A percentile compares a stretch with the other conserved stretches of the same genome.
Conservation (phyloP, 1,139 yeast genomes). For the Barnettozyma hawaiiensis region DNA sequence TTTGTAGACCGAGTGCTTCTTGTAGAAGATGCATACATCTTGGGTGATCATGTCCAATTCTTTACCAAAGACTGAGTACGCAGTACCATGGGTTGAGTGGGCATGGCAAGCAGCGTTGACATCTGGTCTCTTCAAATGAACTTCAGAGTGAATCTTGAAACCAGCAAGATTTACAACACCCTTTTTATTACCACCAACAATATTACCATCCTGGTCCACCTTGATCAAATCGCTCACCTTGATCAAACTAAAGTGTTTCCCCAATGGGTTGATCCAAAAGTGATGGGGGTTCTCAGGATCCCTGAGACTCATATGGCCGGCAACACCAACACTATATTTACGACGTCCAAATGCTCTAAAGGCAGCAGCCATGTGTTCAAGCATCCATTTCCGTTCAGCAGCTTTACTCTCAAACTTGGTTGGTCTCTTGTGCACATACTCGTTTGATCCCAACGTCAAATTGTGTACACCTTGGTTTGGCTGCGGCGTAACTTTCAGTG, state of each 20-base stretch:
- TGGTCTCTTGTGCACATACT: constrained; percentile 40
- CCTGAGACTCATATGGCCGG: constrained; percentile 76
- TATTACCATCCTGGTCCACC: constrained; percentile 65
- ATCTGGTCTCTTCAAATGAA: constrained; percentile 74
- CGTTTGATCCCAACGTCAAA: constrained; percentile 18
- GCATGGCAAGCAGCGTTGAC: constrained; percentile 80
- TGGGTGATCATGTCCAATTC: constrained; percentile 77
- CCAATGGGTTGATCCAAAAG: constrained; percentile 79
- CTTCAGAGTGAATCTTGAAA: constrained; percentile 70
- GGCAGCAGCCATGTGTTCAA: constrained; percentile 78
- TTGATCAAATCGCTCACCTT: constrained; percentile 73
- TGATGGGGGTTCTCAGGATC: constrained; percentile 69
- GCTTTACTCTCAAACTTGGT: constrained; percentile 40
- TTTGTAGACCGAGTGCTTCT: constrained; percentile 56
- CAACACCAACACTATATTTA: constrained; percentile 70
- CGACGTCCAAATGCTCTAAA: constrained; percentile 72
- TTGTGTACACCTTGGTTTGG: constrained; percentile 23
- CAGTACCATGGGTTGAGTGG: constrained; percentile 70
- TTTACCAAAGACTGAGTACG: constrained; percentile 66
- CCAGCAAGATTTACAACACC: constrained; percentile 75
- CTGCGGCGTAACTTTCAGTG: constrained; percentile 9
- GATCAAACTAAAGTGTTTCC: constrained; percentile 63
- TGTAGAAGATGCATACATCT: constrained; percentile 66
- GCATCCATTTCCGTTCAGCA: constrained; percentile 54
- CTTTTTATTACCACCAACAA: constrained; percentile 59